phyloP scores from a whole-genome alignment of 1,139 yeast species.

The Magnusiomyces paraingens region DNA sequence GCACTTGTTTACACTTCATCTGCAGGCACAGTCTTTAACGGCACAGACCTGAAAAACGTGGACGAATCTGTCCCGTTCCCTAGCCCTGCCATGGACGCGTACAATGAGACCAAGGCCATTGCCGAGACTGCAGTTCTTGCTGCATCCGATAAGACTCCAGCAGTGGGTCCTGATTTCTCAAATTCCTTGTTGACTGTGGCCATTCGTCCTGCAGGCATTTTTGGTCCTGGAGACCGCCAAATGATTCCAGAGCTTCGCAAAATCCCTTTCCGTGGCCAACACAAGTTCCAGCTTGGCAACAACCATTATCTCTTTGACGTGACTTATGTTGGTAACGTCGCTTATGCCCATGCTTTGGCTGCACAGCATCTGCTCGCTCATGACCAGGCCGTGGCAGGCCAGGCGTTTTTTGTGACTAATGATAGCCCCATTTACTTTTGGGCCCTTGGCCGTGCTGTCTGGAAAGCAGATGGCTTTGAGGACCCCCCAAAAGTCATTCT shows the following conservation, averaged over 20 bases:
- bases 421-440: slow-evolving; percentile 95
- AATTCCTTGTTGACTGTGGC: slow-evolving; percentile 63
- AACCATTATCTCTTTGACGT: slow-evolving; percentile 91
- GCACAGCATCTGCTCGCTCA: slow-evolving; percentile 62
- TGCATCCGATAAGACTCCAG: slow-evolving; percentile 37
- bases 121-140: slow-evolving; percentile 80
- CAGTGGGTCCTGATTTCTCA: background rate
- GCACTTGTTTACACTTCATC: slow-evolving; percentile 93
- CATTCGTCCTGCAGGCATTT: slow-evolving; percentile 93
- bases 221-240: slow-evolving; percentile 98
- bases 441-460: slow-evolving; percentile 93
- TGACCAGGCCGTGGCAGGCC: slow-evolving; percentile 58
- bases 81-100: slow-evolving; percentile 87
- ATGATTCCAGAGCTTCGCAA: slow-evolving; percentile 85
- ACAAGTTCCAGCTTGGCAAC: slow-evolving; percentile 89
- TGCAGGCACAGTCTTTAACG: slow-evolving; percentile 95
- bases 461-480: slow-evolving; percentile 92
- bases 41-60: slow-evolving; percentile 82
- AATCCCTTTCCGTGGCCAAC: slow-evolving; percentile 80
- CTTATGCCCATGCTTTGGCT: slow-evolving; percentile 92
- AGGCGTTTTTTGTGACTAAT: slow-evolving; percentile 84
- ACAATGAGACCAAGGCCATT: slow-evolving; percentile 87
- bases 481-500: slow-evolving; percentile 66
- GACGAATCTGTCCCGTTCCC: slow-evolving; percentile 96
- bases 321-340: slow-evolving; percentile 99